Evolutionary conservation across 148 eudicot genomes (phyloP).

Genomic region (Camellia lanceoleosa): DNA sequence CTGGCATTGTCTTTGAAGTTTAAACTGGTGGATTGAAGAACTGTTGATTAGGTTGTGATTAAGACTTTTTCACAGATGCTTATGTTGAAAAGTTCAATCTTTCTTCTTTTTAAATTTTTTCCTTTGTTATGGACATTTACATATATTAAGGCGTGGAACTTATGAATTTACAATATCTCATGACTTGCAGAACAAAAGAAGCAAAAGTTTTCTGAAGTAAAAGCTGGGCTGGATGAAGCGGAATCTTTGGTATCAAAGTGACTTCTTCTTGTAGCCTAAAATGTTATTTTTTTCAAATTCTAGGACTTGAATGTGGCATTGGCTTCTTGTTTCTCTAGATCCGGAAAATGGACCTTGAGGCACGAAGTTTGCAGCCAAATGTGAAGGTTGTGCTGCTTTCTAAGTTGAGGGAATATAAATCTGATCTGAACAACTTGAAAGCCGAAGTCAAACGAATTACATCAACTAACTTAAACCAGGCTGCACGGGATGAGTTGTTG

Average conservation of each 20-base stretch:
- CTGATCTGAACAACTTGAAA: constrained; percentile 63
- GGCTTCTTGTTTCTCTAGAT: constrained; percentile 32
- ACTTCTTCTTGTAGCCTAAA: not conserved
- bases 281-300: constrained; percentile 5
- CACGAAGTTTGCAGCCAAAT: constrained; percentile 58
- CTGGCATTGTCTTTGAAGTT: not conserved
- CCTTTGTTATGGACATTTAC: not conserved
- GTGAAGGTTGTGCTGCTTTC: constrained; percentile 59
- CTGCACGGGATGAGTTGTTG: constrained; percentile 54
- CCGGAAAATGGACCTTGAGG: constrained; percentile 66
- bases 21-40: not conserved
- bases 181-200: constrained; percentile 50
- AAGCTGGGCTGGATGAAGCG: constrained; percentile 50
- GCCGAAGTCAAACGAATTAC: constrained; percentile 49
- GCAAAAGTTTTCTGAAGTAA: constrained; percentile 49
- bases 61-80: not conserved
- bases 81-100: not conserved
- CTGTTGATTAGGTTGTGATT: not conserved
- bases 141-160: not conserved
- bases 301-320: not conserved
- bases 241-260: constrained; percentile 43
- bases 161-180: not conserved
- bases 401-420: constrained; percentile 56
- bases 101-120: not conserved
- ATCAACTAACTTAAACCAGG: constrained; percentile 40